These are phyloP conservation scores for Inosperma sp. DNA, from an alignment of 768 basidiomycete genomes.

Conservation along the genomic window DNA sequence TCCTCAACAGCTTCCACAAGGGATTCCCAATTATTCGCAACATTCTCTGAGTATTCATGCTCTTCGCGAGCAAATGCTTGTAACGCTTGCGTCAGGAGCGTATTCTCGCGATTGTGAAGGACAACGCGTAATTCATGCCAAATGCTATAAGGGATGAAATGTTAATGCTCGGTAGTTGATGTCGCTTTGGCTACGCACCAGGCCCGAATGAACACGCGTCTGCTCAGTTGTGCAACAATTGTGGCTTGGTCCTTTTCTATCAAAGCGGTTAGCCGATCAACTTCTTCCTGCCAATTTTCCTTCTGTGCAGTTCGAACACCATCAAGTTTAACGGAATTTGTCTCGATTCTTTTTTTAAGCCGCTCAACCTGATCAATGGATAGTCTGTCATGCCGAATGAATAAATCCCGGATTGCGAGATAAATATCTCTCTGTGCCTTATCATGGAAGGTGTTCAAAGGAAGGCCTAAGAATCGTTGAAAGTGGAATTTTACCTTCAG, in stretches of 20 bases:
- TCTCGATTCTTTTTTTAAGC: constrained; percentile 81
- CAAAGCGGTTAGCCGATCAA: constrained; percentile 60
- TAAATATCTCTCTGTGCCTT: constrained; percentile 71
- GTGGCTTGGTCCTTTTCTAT: constrained; percentile 86
- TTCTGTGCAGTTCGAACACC: constrained; percentile 63
- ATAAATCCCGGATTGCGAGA: constrained; percentile 80
- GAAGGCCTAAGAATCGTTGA: background rate
- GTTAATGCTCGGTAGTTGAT: constrained; percentile 8
- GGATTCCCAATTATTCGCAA: constrained; percentile 69
- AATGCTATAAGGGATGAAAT: constrained; percentile 48
- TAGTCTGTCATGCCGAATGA: constrained; percentile 82
- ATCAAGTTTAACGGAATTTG: constrained; percentile 71
- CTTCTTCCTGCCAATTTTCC: constrained; percentile 84
- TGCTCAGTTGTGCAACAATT: constrained; percentile 66
- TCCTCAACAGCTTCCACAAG: constrained; percentile 63
- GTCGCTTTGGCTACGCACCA: constrained; percentile 46
- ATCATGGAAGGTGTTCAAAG: background rate
- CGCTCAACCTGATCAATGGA: constrained; percentile 86
- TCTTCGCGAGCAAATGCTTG: constrained; percentile 75
- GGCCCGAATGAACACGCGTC: constrained; percentile 83
- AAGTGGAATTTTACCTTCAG: constrained; percentile 52
- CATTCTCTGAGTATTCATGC: constrained; percentile 57
- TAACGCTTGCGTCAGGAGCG: constrained; percentile 68
- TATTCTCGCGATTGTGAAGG: constrained; percentile 85
- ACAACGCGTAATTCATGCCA: constrained; percentile 96